Base-by-base conservation (phyloP, 2,329 filamentous ascomycete genomes). In the Pestalotiopsis sp. region DNA sequence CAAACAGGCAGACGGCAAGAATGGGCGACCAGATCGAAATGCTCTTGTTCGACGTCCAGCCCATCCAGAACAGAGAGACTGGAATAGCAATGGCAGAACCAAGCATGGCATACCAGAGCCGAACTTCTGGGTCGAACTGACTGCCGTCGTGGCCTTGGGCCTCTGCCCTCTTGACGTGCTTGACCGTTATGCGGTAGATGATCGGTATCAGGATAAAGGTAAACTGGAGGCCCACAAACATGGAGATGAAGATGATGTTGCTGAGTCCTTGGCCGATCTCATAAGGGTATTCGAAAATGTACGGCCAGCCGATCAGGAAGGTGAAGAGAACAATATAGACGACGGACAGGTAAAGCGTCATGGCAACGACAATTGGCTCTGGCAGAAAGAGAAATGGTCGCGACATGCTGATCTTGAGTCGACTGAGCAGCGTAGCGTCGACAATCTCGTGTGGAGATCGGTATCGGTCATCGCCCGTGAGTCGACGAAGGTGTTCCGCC, bases 381-480 rank as follows among this genome's bases (percentile, higher is more conserved):
- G 75, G 77, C 1, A 79, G 66, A 75, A 82, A 80, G 25, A 78
- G 68, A 27, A 83, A 84, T 0, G 83, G 83, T 0, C 83, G 75
- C 2, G 79, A 79, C 72, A 81, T 81, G 56, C 86, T 75, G 12
- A 87, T 77, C 0, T 83, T 86, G 12, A 81, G 78, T 2, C 81
- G 75, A 62, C 91, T 86, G 4, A 89, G 89, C 52, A 86, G 82
- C 61, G 89, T 81, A 71, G 74, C 73, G 4, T 72, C 71, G 3
- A 88, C 77, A 66, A 86, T 87, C 77, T 92, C 91, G 67, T 92
- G 90, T 6, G 89, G 86, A 9, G 90, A 90, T 65, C 84, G 83
- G 80, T 87, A 92, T 61, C 86, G 82, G n/a, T 83, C 78, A 69
- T 92, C 86, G 4, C 89, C 88, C 0, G 89, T 92, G 70, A 90